Percentiles rank a stretch among this genome's conserved stretches.
Conservation (phyloP, 768 basidiomycete genomes). For the Pulveroboletus sp. region DNA sequence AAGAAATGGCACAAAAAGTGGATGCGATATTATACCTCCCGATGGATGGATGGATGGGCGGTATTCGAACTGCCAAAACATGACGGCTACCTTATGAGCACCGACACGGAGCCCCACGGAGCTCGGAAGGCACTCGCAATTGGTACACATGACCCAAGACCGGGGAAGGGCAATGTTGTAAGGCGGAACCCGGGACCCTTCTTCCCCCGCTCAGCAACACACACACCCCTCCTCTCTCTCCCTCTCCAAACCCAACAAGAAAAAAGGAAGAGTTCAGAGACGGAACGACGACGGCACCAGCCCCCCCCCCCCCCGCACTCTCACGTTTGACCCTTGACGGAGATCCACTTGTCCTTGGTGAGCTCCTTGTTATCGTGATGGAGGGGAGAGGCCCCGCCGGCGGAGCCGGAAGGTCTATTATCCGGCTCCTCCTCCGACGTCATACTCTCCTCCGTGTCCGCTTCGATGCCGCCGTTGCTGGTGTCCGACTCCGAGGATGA, state of each 20-base stretch:
- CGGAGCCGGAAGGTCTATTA: conserved; percentile 35
- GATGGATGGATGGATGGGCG: not conserved
- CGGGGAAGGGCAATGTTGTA: not conserved
- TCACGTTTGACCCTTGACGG: conserved; percentile 52
- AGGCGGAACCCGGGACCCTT: not conserved
- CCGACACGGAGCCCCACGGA: conserved; percentile 7
- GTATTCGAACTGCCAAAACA: conserved; percentile 9
- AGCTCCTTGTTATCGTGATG: conserved; percentile 19
- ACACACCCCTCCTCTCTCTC: not conserved
- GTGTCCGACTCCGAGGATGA: conserved; percentile 58
- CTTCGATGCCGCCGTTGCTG: conserved; percentile 57
- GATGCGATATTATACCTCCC: conserved; percentile 8
- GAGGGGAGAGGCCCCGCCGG: not conserved
- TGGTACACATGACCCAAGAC: conserved; percentile 16
- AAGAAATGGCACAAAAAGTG: too few relatives aligned
- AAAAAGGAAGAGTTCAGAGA: conserved; percentile 2
- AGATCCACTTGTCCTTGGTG: conserved; percentile 70
- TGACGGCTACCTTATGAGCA: conserved; percentile 22
- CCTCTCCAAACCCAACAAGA: conserved; percentile 1
- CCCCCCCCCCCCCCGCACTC: too few relatives aligned
- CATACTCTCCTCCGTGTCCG: conserved; percentile 71
- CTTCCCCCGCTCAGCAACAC: not conserved
- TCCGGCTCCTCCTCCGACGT: conserved; percentile 67
- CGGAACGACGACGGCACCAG: not conserved
- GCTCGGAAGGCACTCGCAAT: conserved; percentile 14